Evolutionary conservation across 257 asterid genomes (phyloP), one percentile per base, ranked within the genome.

Genomic region (Solanum pennellii): DNA sequence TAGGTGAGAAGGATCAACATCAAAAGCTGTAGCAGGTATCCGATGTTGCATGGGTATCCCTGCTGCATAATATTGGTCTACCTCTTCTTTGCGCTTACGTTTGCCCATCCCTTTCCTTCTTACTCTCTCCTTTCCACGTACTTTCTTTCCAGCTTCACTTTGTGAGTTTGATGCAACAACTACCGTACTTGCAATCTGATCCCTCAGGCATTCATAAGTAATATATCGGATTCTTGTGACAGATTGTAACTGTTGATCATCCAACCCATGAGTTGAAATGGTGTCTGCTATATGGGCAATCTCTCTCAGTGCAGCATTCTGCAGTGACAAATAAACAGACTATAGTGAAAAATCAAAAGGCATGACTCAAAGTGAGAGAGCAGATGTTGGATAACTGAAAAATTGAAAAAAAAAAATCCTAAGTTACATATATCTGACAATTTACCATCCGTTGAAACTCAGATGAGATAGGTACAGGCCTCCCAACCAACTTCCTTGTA

Each of bases 371-470:
- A 29, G 52, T 66, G 5, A 56, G 74, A 72, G 59, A 44, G 74
- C 65, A 35, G 52, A 84, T 27, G 4, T 11, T 23, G 49, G 39
- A 84, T 62, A 25, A 72, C 31, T 65, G 47, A 85, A 85, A 85
- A n/a, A 56, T 60, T 39, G 25, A 27, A 33, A 33, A 33, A 33
- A 76, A 27, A 35, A 69, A 4, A 29, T 45, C 52, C n/a, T 12
- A 42, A 80, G 16, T 20, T 42, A 33, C 60, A 42, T 65, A 31
- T 77, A 68, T 35, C 37, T 33, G 45, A 42, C 65, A 73, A 86
- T 92, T 93, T 91, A 95, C 99, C 99, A 95, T 94, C 90, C 96
- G 92, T 73, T 93, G 97, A 86, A 93, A 97, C 93, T 97, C 99
- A 0, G 99, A 96, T 56, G 99, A 92, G 88, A 97, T 97, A 47